Evolutionary conservation across 768 basidiomycete genomes (phyloP).

Genomic region (Crepidotus variabilis): DNA sequence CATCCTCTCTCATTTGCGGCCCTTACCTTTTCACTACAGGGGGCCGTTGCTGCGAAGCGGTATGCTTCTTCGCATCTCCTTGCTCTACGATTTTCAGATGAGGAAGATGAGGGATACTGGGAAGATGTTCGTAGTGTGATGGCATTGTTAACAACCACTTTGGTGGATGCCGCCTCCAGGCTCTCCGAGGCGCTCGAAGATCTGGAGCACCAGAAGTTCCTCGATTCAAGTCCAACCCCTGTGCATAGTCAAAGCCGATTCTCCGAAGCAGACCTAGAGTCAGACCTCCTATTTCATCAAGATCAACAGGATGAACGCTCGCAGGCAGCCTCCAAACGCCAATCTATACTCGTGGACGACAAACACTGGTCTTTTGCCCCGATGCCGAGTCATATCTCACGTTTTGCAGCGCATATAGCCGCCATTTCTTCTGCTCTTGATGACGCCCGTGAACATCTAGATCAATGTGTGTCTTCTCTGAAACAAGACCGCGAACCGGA

Average conservation of each 20-base stretch:
- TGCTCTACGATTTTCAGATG: conserved; percentile 69
- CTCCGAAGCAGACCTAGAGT: neutral
- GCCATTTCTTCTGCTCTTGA: conserved; percentile 64
- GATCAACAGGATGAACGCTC: neutral
- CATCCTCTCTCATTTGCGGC: conserved; percentile 69
- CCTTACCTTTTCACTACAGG: conserved; percentile 56
- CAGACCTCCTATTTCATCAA: neutral
- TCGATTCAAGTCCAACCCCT: conserved; percentile 48
- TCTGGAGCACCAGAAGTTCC: conserved; percentile 47
- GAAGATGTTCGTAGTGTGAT: conserved; percentile 79
- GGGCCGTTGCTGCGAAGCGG: conserved; percentile 67
- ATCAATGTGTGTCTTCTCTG: conserved; percentile 56
- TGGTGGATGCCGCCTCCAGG: conserved; percentile 60
- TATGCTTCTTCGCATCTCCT: conserved; percentile 79
- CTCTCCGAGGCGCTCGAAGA: conserved; percentile 63
- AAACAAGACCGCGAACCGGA: conserved; percentile 34
- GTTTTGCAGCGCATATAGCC: conserved; percentile 73
- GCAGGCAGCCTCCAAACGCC: neutral
- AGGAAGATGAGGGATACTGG: conserved; percentile 78
- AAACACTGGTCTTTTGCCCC: conserved; percentile 60
- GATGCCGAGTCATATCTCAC: conserved; percentile 60
- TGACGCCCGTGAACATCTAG: conserved; percentile 67
- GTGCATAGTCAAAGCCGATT: neutral
- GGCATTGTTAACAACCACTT: conserved; percentile 60
- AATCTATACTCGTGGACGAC: conserved; percentile 8